Percentiles rank a stretch among this genome's conserved stretches.
Evolutionary conservation across 1,284 basidiomycete genomes (phyloP).

Genomic region (Ceratobasidium sp.): DNA sequence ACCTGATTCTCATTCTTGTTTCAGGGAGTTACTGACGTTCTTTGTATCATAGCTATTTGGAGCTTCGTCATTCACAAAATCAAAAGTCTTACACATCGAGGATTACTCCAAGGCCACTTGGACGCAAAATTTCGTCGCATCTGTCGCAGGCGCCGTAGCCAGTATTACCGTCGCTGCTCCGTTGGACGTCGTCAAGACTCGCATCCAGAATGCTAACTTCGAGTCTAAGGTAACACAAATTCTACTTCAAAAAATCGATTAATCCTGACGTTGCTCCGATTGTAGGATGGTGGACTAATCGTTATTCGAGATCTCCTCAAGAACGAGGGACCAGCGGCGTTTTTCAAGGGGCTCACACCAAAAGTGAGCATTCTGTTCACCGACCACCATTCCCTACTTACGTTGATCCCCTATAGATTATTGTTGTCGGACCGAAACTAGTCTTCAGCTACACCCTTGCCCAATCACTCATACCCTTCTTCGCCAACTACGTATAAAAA

Average conservation of each 20-base stretch:
- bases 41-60: slow-evolving; percentile 84
- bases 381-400: not conserved
- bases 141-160: slow-evolving; percentile 93
- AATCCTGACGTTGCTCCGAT: not conserved
- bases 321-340: slow-evolving; percentile 86
- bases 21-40: not conserved
- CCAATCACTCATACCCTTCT: slow-evolving; percentile 95
- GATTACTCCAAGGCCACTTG: slow-evolving; percentile 96
- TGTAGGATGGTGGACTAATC: slow-evolving; percentile 76
- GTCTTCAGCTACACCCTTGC: slow-evolving; percentile 99
- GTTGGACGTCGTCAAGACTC: slow-evolving; percentile 95
- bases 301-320: slow-evolving; percentile 91
- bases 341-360: slow-evolving; percentile 97
- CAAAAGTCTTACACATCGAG: slow-evolving; percentile 88
- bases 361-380: slow-evolving; percentile 70
- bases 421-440: slow-evolving; percentile 97
- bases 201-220: slow-evolving; percentile 99
- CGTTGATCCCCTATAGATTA: slow-evolving; percentile 68
- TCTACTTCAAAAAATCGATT: no score
- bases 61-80: slow-evolving; percentile 94
- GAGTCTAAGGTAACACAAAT: slow-evolving; percentile 88
- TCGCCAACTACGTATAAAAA: slow-evolving; percentile 84
- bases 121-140: slow-evolving; percentile 96
- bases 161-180: slow-evolving; percentile 97
- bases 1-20: not conserved